Base-by-base conservation (phyloP, 164 flowering plant genomes). In the Stephania yunnanensis region DNA sequence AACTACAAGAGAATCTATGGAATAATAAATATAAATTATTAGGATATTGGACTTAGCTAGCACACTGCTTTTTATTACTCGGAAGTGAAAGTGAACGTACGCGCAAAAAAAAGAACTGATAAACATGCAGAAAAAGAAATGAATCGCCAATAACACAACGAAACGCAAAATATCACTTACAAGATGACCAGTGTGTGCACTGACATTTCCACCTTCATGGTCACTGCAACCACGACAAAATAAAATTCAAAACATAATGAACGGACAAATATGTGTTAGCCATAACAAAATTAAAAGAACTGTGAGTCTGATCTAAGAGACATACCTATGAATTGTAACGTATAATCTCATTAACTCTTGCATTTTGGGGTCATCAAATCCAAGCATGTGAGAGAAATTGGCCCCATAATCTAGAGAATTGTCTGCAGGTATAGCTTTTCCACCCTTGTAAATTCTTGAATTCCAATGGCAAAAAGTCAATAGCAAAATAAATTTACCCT, bases 141-240 rank as follows among this genome's bases (percentile, higher is more conserved):
- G 65, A 6, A 58, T 20, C 6, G 20, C 6, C 17, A 4, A 58
- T 0, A 58, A 58, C 42, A 58, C n/a, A n/a, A 71, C 12, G 25
- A n/a, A 74, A 71, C 63, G 20, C 19, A 66, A n/a, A 36, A 13
- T 17, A 29, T 29, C 46, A 84, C 90, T 85, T 87, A 96, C 99
- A 68, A 96, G 83, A 85, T 94, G 99, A 78, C 88, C 98, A 76
- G 99, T 94, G 80, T 96, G 99, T 78, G 99, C 96, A 81, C 99
- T 94, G 29, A 92, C 98, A 85, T 96, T 96, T 71, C 99, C 99
- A 81, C 99, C 99, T 87, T 96, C 99, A 83, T 96, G 99, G 79
- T 96, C 99, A 88, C 98, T 96, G 93, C 78, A 86, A 58, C 70
- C 68, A 50, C 52, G 42, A 58, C 3, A 20, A 46, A 44, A 50